Base-by-base conservation (phyloP, 768 basidiomycete genomes). In the Pseudohyphozyma bogoriensis region DNA sequence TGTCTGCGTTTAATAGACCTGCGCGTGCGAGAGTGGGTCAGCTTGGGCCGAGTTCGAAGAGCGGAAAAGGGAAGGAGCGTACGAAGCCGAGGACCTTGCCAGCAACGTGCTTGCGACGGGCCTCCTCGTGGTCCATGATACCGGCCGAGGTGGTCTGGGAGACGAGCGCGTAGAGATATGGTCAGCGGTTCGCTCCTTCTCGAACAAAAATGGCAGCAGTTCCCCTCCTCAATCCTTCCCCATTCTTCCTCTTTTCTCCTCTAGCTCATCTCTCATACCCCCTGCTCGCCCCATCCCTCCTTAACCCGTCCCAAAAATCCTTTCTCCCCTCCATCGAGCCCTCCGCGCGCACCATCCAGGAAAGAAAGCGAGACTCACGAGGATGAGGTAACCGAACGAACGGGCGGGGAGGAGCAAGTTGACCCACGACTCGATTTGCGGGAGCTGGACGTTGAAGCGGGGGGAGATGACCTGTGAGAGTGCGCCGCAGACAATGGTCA, bases 71-170 rank as follows among this genome's bases (percentile, higher is more conserved):
- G n/a, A n/a, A n/a, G n/a, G n/a, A n/a, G n/a, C n/a, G n/a, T n/a
- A n/a, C n/a, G n/a, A n/a, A n/a, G n/a, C 62, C 61, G 59, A 63
- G 78, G 63, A 95, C 81, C 79, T 95, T 95, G 62, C 92, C 92
- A 77, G 90, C 92, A 61, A 95, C 84, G 77, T 93, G 91, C 80
- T 96, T 97, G 72, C 91, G 85, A 78, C 93, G 85, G 49, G 93
- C 93, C 80, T 97, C 93, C 76, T 95, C 91, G 75, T 99, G 95
- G 78, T 96, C 95, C 74, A 97, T 81, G 76, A 97, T 99, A 66
- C 95, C 95, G 22, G 90, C 89, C 24, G 90, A 93, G 52, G 93
- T 97, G 68, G 93, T 99, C 88, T 90, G 60, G 3, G 31, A 18
- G 35, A 10, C 2, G 49, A 55, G 24, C 58, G 49, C 13, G 16